phyloP scores from a whole-genome alignment of 768 basidiomycete species.

The Mrakia hoshinonis region DNA sequence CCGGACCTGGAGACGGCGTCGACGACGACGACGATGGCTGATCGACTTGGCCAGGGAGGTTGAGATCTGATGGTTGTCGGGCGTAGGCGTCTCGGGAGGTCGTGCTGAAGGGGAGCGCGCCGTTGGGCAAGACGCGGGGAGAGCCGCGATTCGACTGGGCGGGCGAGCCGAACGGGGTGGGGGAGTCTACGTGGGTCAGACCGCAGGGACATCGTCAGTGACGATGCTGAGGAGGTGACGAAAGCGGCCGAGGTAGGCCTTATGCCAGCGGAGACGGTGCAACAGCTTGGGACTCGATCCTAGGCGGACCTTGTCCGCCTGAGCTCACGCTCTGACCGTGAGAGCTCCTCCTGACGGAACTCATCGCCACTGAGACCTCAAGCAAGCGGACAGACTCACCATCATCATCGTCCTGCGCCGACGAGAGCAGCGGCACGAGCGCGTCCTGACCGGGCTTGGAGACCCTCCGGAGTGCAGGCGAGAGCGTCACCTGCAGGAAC shows the following conservation, averaged over 20 bases:
- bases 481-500: conserved; percentile 23
- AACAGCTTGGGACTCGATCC: no score
- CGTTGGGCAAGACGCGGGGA: neutral
- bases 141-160: neutral
- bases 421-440: neutral
- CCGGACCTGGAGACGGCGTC: neutral
- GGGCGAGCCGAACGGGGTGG: neutral
- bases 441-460: neutral
- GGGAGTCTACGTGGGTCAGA: neutral
- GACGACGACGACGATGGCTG: neutral
- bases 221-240: neutral
- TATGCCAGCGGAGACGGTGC: no score
- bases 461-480: conserved; percentile 6
- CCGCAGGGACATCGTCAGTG: neutral
- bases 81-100: neutral
- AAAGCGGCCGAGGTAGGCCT: no score
- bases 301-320: no score
- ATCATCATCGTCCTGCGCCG: neutral
- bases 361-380: no score
- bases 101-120: neutral
- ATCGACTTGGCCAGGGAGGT: neutral
- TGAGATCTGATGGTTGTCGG: conserved; percentile 4
- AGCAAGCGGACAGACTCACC: neutral
- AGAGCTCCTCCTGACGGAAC: neutral
- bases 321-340: neutral